These are phyloP conservation scores for Hypoxylon rickii DNA, from an alignment of 495 filamentous ascomycete species.

Conservation along the genomic window DNA sequence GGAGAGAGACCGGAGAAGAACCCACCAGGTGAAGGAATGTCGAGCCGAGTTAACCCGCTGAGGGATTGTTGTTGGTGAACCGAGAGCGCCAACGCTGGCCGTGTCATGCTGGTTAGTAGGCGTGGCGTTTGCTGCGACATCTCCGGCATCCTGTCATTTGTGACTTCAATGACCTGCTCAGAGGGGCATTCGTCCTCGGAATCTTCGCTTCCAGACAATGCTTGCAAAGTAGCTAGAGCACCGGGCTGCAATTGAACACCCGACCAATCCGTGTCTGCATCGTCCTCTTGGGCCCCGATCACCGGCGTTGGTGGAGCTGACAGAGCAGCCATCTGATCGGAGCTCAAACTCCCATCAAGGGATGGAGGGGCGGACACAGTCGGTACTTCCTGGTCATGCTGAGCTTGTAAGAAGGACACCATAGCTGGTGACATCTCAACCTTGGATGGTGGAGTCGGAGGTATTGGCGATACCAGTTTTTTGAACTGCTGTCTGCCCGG, in stretches of 20 bases:
- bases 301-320: conserved; percentile 83
- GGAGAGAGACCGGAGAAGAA: conserved; percentile 85
- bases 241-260: conserved; percentile 75
- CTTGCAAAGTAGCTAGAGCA: conserved; percentile 77
- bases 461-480: conserved; percentile 70
- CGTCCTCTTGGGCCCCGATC: conserved; percentile 60
- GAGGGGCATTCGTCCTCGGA: conserved; percentile 53
- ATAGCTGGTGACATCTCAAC: conserved; percentile 77
- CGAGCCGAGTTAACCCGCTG: conserved; percentile 66
- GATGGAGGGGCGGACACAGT: conserved; percentile 81
- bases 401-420: conserved; percentile 64
- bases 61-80: conserved; percentile 52
- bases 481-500: conserved; percentile 51
- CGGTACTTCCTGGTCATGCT: conserved; percentile 62
- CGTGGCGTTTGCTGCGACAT: conserved; percentile 46
- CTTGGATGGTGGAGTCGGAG: conserved; percentile 75
- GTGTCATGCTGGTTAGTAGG: conserved; percentile 40
- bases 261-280: conserved; percentile 57
- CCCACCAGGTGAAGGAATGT: conserved; percentile 86
- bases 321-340: conserved; percentile 78
- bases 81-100: conserved; percentile 41
- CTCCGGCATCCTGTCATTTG: conserved; percentile 46
- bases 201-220: conserved; percentile 64
- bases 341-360: conserved; percentile 83
- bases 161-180: conserved; percentile 57